Evolutionary conservation across 768 basidiomycete species (phyloP).

Genomic region (Tulasnella sp.): DNA sequence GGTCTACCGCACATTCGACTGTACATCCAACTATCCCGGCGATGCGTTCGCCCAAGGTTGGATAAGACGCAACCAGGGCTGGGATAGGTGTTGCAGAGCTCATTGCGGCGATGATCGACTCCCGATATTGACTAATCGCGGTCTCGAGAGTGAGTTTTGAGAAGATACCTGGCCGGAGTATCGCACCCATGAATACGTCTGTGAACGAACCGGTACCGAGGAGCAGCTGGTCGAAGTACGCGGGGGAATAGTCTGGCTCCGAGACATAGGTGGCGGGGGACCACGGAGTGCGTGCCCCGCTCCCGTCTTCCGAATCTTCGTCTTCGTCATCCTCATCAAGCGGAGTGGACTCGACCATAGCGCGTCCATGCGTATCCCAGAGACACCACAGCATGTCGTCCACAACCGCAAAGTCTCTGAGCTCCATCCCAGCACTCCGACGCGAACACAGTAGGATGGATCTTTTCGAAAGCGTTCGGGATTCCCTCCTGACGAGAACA

Average conservation of each 20-base stretch:
- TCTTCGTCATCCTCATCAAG: conserved; percentile 33
- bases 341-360: conserved; percentile 50
- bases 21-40: conserved; percentile 80
- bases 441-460: conserved; percentile 50
- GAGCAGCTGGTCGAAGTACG: conserved; percentile 80
- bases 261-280: conserved; percentile 29
- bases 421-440: conserved; percentile 53
- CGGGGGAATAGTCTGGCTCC: conserved; percentile 68
- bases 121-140: conserved; percentile 74
- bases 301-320: conserved; percentile 18
- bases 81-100: conserved; percentile 44
- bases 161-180: conserved; percentile 83
- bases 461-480: conserved; percentile 25
- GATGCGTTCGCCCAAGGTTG: conserved; percentile 62
- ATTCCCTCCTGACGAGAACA: conserved; percentile 17
- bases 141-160: conserved; percentile 70
- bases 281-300: conserved; percentile 14
- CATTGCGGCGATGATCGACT: conserved; percentile 39
- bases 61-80: conserved; percentile 51
- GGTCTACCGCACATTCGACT: conserved; percentile 58
- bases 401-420: conserved; percentile 67
- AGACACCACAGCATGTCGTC: conserved; percentile 48
- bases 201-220: conserved; percentile 49
- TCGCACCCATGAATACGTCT: conserved; percentile 67
- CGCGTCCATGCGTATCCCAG: conserved; percentile 74